Base-by-base conservation (phyloP, 768 basidiomycete species). In the Pholiota molesta region DNA sequence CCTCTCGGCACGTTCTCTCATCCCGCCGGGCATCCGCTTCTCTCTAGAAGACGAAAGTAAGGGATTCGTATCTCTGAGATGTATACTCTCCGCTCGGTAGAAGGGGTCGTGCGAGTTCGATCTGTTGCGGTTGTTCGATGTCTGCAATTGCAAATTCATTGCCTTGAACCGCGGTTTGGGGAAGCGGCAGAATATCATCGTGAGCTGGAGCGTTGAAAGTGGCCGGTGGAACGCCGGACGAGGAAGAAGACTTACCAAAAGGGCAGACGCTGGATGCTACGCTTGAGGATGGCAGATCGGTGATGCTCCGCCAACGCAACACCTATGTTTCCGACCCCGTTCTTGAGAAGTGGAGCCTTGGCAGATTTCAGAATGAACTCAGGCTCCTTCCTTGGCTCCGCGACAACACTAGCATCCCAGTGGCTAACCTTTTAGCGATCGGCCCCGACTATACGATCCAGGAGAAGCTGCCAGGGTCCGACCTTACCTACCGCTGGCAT, bases 121-220 rank as follows among this genome's bases (percentile, higher is more conserved):
- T n/a, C n/a, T 75, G 68, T 83, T 83, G 2, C 90, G 90, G 70
- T 81, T 86, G 64, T 83, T 83, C 60, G 93, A 70, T 29, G 91
- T 78, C 61, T 90, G 86, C 11, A 90, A 79, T 67, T 91, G 84
- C n/a, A 92, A 77, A 21, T 84, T 84, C 8, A 80, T 81, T 2
- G 90, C 78, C n/a, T 81, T 81, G 73, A 94, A 94, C 54, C 82
- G 82, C 2, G 90, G 92, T 61, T n/a, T 83, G 82, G 23, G 76
- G 79, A n/a, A 75, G 53, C 72, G 75, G 68, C 13, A 68, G 56
- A 29, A 63, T 61, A n/a, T 63, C 57, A 53, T 62, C 57, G 40
- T 58, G 59, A 39, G 66, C 60, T 5, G 66, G 49, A 45, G 65
- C 52, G 59, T 66, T 60, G 59, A 67, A 63, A 52, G 59, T 62